Percentiles rank a stretch among this genome's conserved stretches.
Conservation (phyloP, 768 basidiomycete genomes). For the Coprinellus aureogranulatus region DNA sequence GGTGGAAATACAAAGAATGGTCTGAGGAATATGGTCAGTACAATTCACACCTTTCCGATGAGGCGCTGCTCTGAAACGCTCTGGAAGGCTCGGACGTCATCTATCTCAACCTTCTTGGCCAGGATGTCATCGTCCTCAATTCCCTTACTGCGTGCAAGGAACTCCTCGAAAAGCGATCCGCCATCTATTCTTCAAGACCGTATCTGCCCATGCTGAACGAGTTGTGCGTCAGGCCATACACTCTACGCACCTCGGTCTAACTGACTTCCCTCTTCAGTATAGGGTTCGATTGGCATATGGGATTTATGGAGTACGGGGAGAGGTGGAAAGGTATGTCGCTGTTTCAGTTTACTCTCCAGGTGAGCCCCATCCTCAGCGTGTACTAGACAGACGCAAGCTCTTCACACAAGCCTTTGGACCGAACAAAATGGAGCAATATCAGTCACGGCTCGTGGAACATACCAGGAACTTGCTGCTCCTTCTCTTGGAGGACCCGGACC, state of each 20-base stretch:
- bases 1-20: conserved; percentile 7
- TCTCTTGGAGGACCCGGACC: not conserved
- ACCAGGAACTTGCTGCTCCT: not conserved
- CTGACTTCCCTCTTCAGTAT: conserved; percentile 29
- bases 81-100: conserved; percentile 10
- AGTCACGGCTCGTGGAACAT: not conserved
- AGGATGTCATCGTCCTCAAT: conserved; percentile 12
- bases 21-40: conserved; percentile 1
- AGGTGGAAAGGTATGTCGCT: conserved; percentile 18
- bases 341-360: not conserved
- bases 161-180: conserved; percentile 11
- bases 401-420: not conserved
- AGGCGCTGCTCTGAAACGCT: too few species aligned
- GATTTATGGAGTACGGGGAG: conserved; percentile 24
- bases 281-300: conserved; percentile 48
- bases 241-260: too few species aligned
- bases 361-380: too few species aligned
- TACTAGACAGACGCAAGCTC: not conserved
- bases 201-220: conserved; percentile 5
- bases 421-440: not conserved
- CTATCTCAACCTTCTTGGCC: conserved; percentile 6
- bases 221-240: not conserved
- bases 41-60: not conserved
- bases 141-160: conserved; percentile 11
- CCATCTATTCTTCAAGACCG: conserved; percentile 10